phyloP scores from a whole-genome alignment of 106 monocot species.

The Dendrobium nobile region DNA sequence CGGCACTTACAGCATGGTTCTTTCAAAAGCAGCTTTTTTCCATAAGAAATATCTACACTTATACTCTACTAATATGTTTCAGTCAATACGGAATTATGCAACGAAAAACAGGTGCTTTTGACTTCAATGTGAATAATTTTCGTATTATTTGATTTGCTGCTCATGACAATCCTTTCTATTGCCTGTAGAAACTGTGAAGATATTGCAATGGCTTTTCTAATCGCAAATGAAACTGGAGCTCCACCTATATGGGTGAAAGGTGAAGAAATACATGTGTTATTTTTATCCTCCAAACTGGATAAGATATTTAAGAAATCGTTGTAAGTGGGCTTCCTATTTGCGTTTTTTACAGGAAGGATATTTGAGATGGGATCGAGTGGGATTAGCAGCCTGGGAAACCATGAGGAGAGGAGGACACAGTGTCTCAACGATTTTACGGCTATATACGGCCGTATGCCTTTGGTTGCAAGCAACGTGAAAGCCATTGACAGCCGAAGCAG shows the following conservation, averaged over 20 bases:
- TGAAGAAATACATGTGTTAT: constrained; percentile 1
- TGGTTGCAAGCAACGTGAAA: constrained; percentile 50
- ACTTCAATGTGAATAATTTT: background rate
- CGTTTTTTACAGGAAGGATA: constrained; percentile 36
- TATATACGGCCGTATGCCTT: constrained; percentile 43
- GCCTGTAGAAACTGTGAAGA: constrained; percentile 67
- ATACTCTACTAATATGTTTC: constrained; percentile 58
- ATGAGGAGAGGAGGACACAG: constrained; percentile 33
- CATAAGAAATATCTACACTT: constrained; percentile 64
- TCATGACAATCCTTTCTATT: constrained; percentile 1
- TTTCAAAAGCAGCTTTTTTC: constrained; percentile 84
- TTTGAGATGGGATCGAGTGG: constrained; percentile 48
- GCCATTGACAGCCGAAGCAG: constrained; percentile 36
- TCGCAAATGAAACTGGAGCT: constrained; percentile 50
- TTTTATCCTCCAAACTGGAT: background rate
- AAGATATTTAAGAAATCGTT: background rate
- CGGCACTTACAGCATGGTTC: constrained; percentile 80
- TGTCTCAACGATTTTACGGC: constrained; percentile 60
- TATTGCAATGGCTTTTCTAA: constrained; percentile 73
- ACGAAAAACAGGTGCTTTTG: constrained; percentile 36
- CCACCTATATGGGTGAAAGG: constrained; percentile 81
- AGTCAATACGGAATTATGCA: constrained; percentile 60
- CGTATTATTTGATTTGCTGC: background rate
- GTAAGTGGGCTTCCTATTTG: background rate
- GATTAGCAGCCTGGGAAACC: constrained; percentile 56